Evolutionary conservation across 345 rosid species (phyloP).

Genomic region (Linum lewisii): DNA sequence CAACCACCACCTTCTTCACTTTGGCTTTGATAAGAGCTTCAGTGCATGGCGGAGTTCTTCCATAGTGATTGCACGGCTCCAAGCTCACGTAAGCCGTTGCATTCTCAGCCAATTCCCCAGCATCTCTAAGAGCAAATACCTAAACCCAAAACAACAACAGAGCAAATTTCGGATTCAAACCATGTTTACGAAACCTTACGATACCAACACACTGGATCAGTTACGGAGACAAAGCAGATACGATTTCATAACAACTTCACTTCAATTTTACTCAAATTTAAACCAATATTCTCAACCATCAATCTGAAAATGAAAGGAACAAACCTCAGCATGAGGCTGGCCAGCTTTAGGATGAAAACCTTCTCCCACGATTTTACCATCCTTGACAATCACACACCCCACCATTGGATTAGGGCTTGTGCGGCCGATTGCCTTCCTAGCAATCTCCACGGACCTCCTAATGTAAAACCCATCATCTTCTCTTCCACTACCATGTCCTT

Average conservation of each 20-base stretch:
- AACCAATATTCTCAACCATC: no score
- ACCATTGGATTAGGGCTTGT: slow-evolving; percentile 98
- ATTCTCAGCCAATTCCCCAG: slow-evolving; percentile 64
- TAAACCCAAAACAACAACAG: slow-evolving; percentile 13
- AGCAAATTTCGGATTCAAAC: not conserved
- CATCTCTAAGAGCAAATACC: slow-evolving; percentile 86
- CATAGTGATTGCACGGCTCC: slow-evolving; percentile 88
- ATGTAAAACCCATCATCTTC: slow-evolving; percentile 50
- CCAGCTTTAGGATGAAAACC: slow-evolving; percentile 98
- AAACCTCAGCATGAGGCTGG: slow-evolving; percentile 92
- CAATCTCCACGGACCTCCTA: slow-evolving; percentile 68
- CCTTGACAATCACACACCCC: slow-evolving; percentile 85
- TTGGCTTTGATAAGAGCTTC: slow-evolving; percentile 80
- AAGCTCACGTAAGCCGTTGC: slow-evolving; percentile 84
- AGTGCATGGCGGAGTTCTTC: slow-evolving; percentile 89
- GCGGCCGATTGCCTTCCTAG: slow-evolving; percentile 60
- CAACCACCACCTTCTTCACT: slow-evolving; percentile 67
- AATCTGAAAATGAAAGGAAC: not conserved
- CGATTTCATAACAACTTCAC: no score
- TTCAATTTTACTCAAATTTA: no score
- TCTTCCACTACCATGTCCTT: not conserved
- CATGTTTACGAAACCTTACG: no score
- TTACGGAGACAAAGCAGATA: no score
- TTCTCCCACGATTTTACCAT: slow-evolving; percentile 76
- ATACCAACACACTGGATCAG: no score